Conservation (phyloP, 2,329 filamentous ascomycete genomes). For the Apiospora phragmitis region DNA sequence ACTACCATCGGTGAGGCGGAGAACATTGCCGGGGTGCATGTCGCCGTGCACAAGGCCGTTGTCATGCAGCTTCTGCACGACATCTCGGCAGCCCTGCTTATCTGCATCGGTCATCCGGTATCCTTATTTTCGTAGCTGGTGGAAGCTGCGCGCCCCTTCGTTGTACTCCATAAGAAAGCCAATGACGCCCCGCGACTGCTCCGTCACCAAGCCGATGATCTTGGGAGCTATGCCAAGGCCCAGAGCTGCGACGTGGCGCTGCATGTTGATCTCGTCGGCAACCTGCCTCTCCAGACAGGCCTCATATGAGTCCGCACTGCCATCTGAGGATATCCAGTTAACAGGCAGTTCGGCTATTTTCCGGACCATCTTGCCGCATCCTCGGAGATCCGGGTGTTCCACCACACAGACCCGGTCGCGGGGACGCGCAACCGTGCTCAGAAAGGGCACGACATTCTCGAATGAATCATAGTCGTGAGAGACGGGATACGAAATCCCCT, state of each 20-base stretch:
- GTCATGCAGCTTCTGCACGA: neutral
- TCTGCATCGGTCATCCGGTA: neutral
- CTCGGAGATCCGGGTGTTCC: neutral
- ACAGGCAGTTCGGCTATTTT: neutral
- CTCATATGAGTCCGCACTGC: neutral
- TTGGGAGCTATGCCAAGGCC: neutral
- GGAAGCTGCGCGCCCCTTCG: neutral
- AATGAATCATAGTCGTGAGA: neutral
- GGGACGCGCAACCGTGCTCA: neutral
- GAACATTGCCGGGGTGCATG: neutral
- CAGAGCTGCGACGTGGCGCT: neutral
- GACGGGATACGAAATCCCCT: neutral
- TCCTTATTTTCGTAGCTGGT: neutral
- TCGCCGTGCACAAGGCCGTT: neutral
- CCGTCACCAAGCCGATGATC: neutral
- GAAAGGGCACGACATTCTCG: neutral
- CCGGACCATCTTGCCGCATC: neutral
- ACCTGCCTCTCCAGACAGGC: neutral
- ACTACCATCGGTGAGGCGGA: neutral
- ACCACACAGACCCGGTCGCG: neutral
- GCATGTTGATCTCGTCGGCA: neutral
- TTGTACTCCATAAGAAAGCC: neutral
- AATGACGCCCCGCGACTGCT: neutral
- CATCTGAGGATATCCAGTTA: neutral
- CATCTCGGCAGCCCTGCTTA: neutral